Evolutionary conservation across 2,329 filamentous ascomycete genomes (phyloP).

Genomic region (Stagonosporopsis rhizophila): DNA sequence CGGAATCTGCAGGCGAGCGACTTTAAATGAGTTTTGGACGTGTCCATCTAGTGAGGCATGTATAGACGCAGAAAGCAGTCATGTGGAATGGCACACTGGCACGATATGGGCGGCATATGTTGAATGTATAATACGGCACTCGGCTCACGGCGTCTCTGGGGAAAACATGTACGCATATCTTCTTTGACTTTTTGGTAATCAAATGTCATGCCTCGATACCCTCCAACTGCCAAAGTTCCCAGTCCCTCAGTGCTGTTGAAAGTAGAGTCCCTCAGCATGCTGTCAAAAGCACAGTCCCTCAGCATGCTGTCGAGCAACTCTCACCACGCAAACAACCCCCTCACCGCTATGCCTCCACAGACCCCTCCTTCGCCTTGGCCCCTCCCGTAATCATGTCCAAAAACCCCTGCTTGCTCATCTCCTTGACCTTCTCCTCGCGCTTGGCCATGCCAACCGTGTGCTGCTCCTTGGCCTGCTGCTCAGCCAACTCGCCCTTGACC

Average conservation of each 20-base stretch:
- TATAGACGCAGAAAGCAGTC: background rate
- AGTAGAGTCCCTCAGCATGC: too few species aligned
- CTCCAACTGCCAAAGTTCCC: too few species aligned
- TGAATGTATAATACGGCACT: slow-evolving; percentile 8
- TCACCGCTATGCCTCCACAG: background rate
- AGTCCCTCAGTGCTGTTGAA: too few species aligned
- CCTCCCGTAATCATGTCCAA: slow-evolving; percentile 80
- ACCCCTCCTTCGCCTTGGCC: slow-evolving; percentile 48
- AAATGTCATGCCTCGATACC: too few species aligned
- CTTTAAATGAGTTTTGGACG: slow-evolving; percentile 64
- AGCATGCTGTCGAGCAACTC: too few species aligned
- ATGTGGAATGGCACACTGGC: background rate
- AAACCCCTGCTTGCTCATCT: slow-evolving; percentile 98
- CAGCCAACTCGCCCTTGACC: slow-evolving; percentile 82
- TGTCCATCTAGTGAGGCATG: too few species aligned
- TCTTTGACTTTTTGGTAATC: too few species aligned
- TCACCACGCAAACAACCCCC: too few species aligned
- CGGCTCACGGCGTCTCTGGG: slow-evolving; percentile 2
- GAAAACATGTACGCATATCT: background rate
- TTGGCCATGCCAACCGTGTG: slow-evolving; percentile 80
- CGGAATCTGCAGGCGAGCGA: slow-evolving; percentile 95
- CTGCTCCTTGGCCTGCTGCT: slow-evolving; percentile 70
- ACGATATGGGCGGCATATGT: background rate
- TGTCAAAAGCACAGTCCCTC: too few species aligned
- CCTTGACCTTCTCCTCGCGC: slow-evolving; percentile 86